Base-by-base conservation (phyloP, 345 rosid species). In the Populus alba region DNA sequence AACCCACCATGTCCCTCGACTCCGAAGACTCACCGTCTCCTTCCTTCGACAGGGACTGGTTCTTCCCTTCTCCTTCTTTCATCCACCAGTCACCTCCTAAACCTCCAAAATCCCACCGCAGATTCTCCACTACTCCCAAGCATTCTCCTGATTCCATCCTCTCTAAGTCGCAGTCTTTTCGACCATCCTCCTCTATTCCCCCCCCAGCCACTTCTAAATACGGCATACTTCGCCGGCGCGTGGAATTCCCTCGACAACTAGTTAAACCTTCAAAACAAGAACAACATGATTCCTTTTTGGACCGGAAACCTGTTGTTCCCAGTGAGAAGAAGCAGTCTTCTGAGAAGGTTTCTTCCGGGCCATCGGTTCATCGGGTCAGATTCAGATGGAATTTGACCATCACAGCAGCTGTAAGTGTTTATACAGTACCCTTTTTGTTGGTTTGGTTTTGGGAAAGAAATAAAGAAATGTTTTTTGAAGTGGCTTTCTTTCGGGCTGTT, bases 41-140 rank as follows among this genome's bases (percentile, higher is more conserved):
- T 65, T 67, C 86, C 82, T 55, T 71, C 5, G 45, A 79, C 80
- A 83, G 91, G 57, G 95, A 91, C 88, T 88, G 91, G 90, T 85
- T 89, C 82, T 88, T 90, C 90, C 92, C 92, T 65, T 88, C 92
- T 1, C 88, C 86, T 47, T 81, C 89, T 72, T 88, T 82, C 86
- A 77, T 82, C 83, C 89, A 82, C 75, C 84, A 82, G 18, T 61
- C 78, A 11, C 31, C 85, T 6, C 76, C 80, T 11, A 70, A 79
- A 63, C 18, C 81, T 75, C 75, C 76, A 15, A 85, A 73, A 59
- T 68, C 78, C 77, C 81, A 81, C 31, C 86, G 91, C 33, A 71
- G 89, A 29, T 89, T 85, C 87, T 82, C 88, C 76, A 75, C 86
- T 22, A 41, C 75, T 72, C 89, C 71, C 86, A 9, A 78, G 15